These are phyloP conservation scores for Eucalyptus camaldulensis DNA, from an alignment of 345 rosid genomes.

Conservation along the genomic window DNA sequence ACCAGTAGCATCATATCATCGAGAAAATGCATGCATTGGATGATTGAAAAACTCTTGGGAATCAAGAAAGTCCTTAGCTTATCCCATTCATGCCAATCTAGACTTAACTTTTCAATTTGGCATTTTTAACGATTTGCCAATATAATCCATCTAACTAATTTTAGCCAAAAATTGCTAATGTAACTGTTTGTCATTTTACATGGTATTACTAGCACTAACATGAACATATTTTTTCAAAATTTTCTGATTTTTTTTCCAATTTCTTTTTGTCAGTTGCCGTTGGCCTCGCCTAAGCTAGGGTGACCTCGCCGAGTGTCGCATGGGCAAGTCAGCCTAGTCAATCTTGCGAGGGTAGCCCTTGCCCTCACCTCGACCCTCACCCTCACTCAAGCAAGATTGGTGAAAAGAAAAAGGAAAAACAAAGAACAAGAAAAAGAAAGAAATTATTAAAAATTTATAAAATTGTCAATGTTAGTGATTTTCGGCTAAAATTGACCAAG, in stretches of 20 bases:
- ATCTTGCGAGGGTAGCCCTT: not conserved
- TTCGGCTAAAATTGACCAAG: rapidly evolving
- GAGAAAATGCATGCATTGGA: not conserved
- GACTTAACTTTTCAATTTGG: not conserved
- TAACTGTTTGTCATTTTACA: rapidly evolving
- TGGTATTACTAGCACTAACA: not conserved
- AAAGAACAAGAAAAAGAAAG: not conserved
- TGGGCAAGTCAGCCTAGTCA: not conserved
- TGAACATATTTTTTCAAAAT: too few species aligned
- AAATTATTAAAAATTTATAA: too few species aligned
- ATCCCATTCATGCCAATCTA: not conserved
- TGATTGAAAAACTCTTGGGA: not conserved
- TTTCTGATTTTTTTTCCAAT: too few species aligned
- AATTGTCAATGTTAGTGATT: not conserved
- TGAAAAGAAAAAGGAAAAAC: not conserved
- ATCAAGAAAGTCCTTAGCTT: not conserved
- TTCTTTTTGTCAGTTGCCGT: rapidly evolving
- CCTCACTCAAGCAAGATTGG: too few species aligned
- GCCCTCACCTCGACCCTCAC: not conserved
- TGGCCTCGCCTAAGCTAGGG: rapidly evolving
- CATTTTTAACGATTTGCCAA: not conserved
- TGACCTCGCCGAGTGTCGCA: rapidly evolving
- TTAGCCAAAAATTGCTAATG: too few species aligned
- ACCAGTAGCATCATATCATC: not conserved
- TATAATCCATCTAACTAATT: too few species aligned